Base-by-base conservation (phyloP, 2,329 filamentous ascomycete species). In the Sclerotinia minor region DNA sequence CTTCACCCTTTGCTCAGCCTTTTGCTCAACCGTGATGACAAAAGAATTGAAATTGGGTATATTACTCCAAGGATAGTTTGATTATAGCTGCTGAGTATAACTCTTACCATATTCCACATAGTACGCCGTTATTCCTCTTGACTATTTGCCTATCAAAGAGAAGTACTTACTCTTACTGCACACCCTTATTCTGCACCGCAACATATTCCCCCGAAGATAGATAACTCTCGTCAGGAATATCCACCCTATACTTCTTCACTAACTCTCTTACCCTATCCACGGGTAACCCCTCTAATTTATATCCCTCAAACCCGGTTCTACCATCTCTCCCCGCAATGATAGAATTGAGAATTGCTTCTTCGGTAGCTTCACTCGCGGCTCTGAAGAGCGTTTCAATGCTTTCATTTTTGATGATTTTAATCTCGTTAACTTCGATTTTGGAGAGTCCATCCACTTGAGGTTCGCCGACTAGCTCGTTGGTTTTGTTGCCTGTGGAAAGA, bases 281-380 rank as follows among this genome's bases (percentile, higher is more conserved):
- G 41, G 83, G 82, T 53, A 86, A 74, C 0, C 81, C 84, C 59
- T 85, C 82, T 1, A 86, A 78, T 35, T 74, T 82, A 9, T 79
- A 76, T 1, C 82, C 84, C 61, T 81, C 79, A 68, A 83, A 81
- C 0, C 87, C 87, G 0, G 80, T 81, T 79, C 87, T 84, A 0
- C 83, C 85, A 72, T 87, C 83, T 1, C 87, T 86, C 79, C 84
- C 87, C 69, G 82, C 87, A 65, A 76, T 69, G 11, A 90, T 76
- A 0, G 84, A 82, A 74, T 91, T 90, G 70, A 88, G 84, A 66
- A 90, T 88, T 1, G 86, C 83, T 77, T 91, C 88, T 73, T 90
- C 87, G 0, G 85, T 85, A 0, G 83, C 84, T 73, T 90, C 87
- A 0, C 85, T 84, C 2, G 81, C 83, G 1, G 86, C 87, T 74